A percentile compares a stretch with the other conserved stretches of the same genome.
Conservation (phyloP, 169 alveolate species). For the Plasmodium gonderi region DNA sequence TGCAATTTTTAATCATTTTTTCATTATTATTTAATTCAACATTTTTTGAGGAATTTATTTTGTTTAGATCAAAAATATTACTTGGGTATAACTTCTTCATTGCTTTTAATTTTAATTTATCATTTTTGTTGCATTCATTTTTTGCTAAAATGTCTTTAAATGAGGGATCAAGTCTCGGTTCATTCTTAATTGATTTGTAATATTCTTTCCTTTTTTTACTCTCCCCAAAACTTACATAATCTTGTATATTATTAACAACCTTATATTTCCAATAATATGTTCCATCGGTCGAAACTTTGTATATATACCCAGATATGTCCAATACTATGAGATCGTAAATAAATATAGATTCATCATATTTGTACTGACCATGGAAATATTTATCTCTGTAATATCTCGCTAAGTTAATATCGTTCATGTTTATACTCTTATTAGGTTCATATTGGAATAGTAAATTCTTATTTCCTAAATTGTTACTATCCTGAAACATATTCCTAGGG, state of each 20-base stretch:
- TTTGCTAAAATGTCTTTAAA: conserved; percentile 1
- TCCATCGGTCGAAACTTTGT: conserved; percentile 73
- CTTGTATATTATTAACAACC: conserved; percentile 37
- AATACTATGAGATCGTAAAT: conserved; percentile 44
- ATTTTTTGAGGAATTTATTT: not conserved
- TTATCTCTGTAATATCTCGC: conserved; percentile 29
- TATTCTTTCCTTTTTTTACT: not conserved
- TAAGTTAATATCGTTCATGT: conserved; percentile 18
- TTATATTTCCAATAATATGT: conserved; percentile 61
- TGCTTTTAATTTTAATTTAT: conserved; percentile 50
- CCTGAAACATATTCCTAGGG: not conserved
- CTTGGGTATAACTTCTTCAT: conserved; percentile 3
- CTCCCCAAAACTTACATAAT: conserved; percentile 19
- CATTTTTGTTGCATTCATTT: conserved; percentile 2
- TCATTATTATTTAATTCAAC: not conserved
- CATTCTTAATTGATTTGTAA: conserved; percentile 22
- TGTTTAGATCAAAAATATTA: not conserved
- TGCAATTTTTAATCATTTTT: not conserved
- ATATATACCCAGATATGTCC: conserved; percentile 66
- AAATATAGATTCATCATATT: conserved; percentile 32
- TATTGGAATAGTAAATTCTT: conserved; percentile 56
- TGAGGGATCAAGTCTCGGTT: not conserved
- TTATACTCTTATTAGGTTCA: not conserved
- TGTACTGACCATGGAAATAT: conserved; percentile 50
- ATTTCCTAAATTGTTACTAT: conserved; percentile 6